Base-by-base conservation (phyloP, 2,329 filamentous ascomycete species). In the Onygena corvina region DNA sequence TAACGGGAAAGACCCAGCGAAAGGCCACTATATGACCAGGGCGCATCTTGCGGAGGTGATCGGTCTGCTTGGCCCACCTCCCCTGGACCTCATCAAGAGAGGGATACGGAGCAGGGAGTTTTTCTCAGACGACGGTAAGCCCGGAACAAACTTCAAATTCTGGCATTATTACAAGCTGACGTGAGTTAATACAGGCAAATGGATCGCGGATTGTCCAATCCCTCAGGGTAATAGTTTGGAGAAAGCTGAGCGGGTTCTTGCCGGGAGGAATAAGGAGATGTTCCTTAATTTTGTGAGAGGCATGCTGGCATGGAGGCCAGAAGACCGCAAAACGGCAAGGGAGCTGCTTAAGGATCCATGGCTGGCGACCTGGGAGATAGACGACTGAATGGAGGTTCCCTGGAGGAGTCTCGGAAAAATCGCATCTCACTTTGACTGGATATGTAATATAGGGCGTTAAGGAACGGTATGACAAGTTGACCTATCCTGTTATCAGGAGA, bases 121-220 rank as follows among this genome's bases (percentile, higher is more conserved):
- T 54, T 71, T 71, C 48, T 60, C 65, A 2, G 56, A 64, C 12
- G 54, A 64, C 31, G 67, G 67, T 67, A 59, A 49, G 50, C 45
- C 57, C 20, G 61, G 25, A 11, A 20, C 16, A 8, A 47, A 54
- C 27, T 54, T 4, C 50, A 44, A 20, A 40, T 34, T 14, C 40
- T 21, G 45, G 40, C 20, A 59, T 46, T 29, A 53, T 3, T 57
- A 56, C 42, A 11, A n/a, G 30, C 30, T 33, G 12, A 33, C 14
- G 11, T n/a, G 14, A 18, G 8, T 48, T 35, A 49, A 14, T 18
- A 48, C 45, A 59, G 55, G 55, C 20, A 16, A 52, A 16, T 62
- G 58, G 54, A 60, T 56, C 25, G 36, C 50, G 14, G 56, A 59
- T 38, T 48, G 59, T 21, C 52, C 52, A 12, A 50, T 58, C 6